These are phyloP conservation scores for Pelargonium citronellum DNA, from an alignment of 441 rosid genomes.

Conservation along the genomic window DNA sequence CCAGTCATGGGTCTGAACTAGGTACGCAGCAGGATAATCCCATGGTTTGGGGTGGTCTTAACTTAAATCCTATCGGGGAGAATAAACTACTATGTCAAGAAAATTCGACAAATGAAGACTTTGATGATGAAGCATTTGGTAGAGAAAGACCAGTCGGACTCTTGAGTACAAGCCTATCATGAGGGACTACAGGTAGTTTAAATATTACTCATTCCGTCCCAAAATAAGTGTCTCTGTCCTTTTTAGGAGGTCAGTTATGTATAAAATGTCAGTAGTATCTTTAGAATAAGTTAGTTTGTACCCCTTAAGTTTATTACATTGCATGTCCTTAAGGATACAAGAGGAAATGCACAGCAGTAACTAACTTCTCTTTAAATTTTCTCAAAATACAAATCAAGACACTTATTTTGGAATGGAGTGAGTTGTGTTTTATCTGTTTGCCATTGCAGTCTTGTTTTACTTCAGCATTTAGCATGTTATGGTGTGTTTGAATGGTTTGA, in stretches of 20 bases:
- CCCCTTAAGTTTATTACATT: too few species aligned
- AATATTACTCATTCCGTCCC: background rate
- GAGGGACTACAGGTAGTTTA: slow-evolving; percentile 44
- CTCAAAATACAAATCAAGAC: too few species aligned
- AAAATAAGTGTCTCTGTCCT: too few species aligned
- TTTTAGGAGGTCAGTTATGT: too few species aligned
- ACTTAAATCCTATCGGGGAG: slow-evolving; percentile 43
- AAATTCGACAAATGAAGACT: slow-evolving; percentile 79
- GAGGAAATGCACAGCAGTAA: too few species aligned
- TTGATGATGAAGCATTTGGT: slow-evolving; percentile 62
- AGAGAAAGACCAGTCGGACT: slow-evolving; percentile 42
- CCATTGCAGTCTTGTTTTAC: too few species aligned
- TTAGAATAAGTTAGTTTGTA: too few species aligned
- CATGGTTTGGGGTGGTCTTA: slow-evolving; percentile 51
- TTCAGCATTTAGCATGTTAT: background rate
- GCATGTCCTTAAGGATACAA: too few species aligned
- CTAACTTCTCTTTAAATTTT: too few species aligned
- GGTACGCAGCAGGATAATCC: slow-evolving; percentile 37
- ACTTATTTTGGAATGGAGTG: too few species aligned
- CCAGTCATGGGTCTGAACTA: slow-evolving; percentile 35
- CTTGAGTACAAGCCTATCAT: slow-evolving; percentile 41
- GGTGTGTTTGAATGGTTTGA: background rate
- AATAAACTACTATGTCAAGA: slow-evolving; percentile 68
- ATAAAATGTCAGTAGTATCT: too few species aligned
- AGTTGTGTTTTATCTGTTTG: background rate